Conservation (phyloP, 352 stramenopile genomes). For the Thraustochytrium striatum region DNA sequence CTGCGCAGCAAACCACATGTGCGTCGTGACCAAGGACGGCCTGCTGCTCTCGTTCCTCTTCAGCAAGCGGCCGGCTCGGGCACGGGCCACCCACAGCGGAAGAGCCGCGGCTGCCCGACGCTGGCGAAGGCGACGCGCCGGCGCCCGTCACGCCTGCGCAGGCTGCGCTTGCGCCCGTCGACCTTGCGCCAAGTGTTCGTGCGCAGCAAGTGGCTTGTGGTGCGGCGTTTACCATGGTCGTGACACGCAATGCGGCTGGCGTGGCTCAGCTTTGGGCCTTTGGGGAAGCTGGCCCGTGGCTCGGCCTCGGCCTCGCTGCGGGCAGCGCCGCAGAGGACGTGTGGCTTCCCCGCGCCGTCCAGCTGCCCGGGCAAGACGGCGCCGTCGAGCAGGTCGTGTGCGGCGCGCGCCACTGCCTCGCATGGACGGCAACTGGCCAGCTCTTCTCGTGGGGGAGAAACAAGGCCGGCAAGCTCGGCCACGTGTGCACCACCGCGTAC, state of each 20-base stretch:
- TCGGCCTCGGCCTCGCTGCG: neutral
- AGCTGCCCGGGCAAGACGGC: conserved; percentile 40
- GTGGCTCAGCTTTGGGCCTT: neutral
- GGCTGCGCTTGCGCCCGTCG: neutral
- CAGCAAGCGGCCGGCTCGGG: too few species aligned
- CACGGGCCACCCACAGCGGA: too few species aligned
- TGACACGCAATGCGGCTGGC: neutral
- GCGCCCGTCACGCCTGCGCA: too few species aligned
- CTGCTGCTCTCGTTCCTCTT: neutral
- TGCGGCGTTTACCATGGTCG: neutral
- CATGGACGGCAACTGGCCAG: neutral
- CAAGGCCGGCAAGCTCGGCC: neutral
- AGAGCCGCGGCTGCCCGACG: too few species aligned
- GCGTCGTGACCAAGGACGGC: neutral
- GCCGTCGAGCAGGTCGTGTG: neutral
- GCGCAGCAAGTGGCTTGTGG: neutral
- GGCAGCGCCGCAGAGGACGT: neutral
- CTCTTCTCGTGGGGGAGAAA: neutral
- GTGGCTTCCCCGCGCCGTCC: neutral
- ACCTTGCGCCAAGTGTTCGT: neutral
- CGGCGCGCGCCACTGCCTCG: neutral
- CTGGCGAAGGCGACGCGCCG: too few species aligned
- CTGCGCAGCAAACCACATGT: neutral
- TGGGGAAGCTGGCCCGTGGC: neutral
- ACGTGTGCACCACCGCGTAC: neutral